Percentiles rank a stretch among this genome's conserved stretches.
Evolutionary conservation across 805 yeast species (phyloP).

Genomic region (Wickerhamomyces sydowiorum): DNA sequence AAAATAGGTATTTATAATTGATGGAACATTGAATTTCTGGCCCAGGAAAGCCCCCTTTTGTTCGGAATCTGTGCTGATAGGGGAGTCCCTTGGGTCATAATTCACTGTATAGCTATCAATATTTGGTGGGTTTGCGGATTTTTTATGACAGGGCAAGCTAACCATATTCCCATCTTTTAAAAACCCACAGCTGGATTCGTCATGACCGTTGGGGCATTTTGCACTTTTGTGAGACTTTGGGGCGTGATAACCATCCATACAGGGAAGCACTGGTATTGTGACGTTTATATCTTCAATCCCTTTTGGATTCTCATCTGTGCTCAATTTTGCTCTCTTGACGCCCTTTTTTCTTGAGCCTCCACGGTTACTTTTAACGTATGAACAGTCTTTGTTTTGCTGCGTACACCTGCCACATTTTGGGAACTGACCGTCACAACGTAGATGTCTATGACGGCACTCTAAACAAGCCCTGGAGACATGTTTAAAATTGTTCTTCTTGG

Average conservation of each 20-base stretch:
- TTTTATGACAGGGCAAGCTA: conserved; percentile 15
- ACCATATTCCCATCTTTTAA: conserved; percentile 9
- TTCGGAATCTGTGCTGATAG: background rate
- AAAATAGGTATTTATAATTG: conserved; percentile 27
- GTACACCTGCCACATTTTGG: conserved; percentile 41
- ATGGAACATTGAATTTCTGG: conserved; percentile 16
- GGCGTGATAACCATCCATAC: conserved; percentile 10
- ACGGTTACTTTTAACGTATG: conserved; percentile 44
- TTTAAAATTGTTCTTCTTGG: conserved; percentile 20
- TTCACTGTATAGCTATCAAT: background rate
- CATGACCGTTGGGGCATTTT: conserved; percentile 21
- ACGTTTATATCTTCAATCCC: conserved; percentile 2
- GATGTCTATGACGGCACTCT: conserved; percentile 44
- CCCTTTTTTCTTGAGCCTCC: conserved; percentile 52
- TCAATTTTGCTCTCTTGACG: conserved; percentile 23
- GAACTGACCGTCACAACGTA: conserved; percentile 43
- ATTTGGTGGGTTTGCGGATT: background rate
- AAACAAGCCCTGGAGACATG: conserved; percentile 45
- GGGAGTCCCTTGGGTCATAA: background rate
- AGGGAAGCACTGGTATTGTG: conserved; percentile 9
- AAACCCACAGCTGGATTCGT: conserved; percentile 14
- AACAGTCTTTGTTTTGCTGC: conserved; percentile 30
- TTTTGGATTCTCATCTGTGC: background rate
- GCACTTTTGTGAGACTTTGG: background rate
- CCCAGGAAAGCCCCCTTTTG: conserved; percentile 2